A percentile compares a stretch with the other conserved stretches of the same genome.
Evolutionary conservation across 148 eudicot genomes (phyloP).

Genomic region (Fallopia convolvulus): DNA sequence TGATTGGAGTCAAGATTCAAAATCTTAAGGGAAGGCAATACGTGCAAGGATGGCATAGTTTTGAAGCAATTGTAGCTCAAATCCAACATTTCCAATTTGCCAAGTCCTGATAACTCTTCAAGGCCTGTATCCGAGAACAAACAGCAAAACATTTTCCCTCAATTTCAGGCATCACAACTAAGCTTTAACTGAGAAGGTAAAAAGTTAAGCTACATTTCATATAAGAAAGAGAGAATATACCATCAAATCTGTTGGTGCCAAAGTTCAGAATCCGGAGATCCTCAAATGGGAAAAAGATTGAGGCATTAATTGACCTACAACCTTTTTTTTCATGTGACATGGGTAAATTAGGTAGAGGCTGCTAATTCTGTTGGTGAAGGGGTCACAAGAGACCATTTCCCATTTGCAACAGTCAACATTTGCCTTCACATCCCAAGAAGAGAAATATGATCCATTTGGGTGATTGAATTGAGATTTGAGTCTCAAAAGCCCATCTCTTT

Average conservation of each 20-base stretch:
- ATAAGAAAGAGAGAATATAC: background rate
- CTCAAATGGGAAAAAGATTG: slow-evolving; percentile 6
- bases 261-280: background rate
- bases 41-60: background rate
- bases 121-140: background rate
- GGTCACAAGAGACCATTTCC: slow-evolving; percentile 16
- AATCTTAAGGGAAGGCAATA: background rate
- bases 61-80: background rate
- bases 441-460: slow-evolving; percentile 1
- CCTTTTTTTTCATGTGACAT: background rate
- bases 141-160: background rate
- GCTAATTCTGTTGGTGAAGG: slow-evolving; percentile 9
- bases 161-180: background rate
- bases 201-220: background rate
- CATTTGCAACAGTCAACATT: slow-evolving; percentile 15
- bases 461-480: background rate
- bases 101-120: background rate
- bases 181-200: background rate
- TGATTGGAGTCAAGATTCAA: background rate
- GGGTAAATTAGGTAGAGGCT: background rate
- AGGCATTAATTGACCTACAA: background rate
- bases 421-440: background rate
- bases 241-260: background rate
- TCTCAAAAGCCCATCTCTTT: slow-evolving; percentile 1
- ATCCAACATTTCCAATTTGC: background rate